Conservation (phyloP, 371 early-diverging fungal species). For the Synchytrium microbalum region DNA sequence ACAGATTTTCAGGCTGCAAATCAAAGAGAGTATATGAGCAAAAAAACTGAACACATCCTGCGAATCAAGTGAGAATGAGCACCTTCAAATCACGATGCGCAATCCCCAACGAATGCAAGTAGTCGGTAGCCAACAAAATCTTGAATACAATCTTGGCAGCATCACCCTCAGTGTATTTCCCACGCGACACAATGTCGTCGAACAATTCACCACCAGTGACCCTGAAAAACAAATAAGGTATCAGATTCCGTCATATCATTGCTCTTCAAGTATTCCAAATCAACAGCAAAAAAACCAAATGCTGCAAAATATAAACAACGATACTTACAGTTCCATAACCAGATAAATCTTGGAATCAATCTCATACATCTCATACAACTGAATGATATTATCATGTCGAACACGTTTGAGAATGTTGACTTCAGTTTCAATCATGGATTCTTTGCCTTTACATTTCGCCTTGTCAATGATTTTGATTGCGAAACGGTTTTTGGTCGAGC, state of each 20-base stretch:
- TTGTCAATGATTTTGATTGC: constrained; percentile 79
- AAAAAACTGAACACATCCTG: not conserved
- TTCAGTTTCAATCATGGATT: constrained; percentile 74
- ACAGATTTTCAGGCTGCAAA: constrained; percentile 69
- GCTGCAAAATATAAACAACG: not conserved
- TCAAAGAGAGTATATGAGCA: not conserved
- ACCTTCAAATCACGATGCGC: constrained; percentile 65
- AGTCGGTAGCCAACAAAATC: constrained; percentile 45
- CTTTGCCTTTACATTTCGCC: constrained; percentile 56
- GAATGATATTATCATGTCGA: constrained; percentile 71
- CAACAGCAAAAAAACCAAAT: constrained; percentile 7
- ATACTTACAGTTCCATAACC: constrained; percentile 62
- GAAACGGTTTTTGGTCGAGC: constrained; percentile 45
- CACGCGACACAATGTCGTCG: constrained; percentile 70
- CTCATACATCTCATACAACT: constrained; percentile 70
- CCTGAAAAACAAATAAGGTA: constrained; percentile 10
- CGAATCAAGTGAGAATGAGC: not conserved
- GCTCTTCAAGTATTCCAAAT: not conserved
- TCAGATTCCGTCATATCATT: too few relatives aligned
- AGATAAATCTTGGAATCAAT: constrained; percentile 70
- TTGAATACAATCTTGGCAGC: constrained; percentile 66
- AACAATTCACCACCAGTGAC: constrained; percentile 92
- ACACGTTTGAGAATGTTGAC: constrained; percentile 70
- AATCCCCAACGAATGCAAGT: constrained; percentile 52
- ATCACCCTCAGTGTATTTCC: constrained; percentile 65